phyloP scores from a whole-genome alignment of 2,329 filamentous ascomycete genomes.

The Fusarium stilboides region DNA sequence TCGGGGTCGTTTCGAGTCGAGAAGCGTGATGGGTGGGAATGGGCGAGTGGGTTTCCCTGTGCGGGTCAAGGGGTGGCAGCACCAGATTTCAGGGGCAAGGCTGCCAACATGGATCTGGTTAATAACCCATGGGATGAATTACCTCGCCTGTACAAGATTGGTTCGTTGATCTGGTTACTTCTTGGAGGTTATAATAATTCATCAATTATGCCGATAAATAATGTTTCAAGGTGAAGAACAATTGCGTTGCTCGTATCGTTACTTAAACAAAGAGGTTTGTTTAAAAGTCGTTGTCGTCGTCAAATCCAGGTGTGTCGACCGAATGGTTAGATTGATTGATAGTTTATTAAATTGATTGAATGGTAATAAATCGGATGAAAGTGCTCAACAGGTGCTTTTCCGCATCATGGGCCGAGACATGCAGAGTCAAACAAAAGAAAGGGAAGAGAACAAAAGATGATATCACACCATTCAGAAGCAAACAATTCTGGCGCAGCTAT shows the following conservation, averaged over 20 bases:
- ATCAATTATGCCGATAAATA: neutral
- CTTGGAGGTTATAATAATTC: neutral
- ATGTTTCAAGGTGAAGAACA: neutral
- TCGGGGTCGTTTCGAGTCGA: constrained; percentile 40
- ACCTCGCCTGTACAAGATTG: neutral
- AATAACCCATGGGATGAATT: constrained; percentile 17
- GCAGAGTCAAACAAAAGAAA: constrained; percentile 13
- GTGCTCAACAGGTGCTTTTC: constrained; percentile 21
- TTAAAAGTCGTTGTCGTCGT: constrained; percentile 13
- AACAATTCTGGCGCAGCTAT: neutral
- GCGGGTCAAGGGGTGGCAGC: constrained; percentile 45
- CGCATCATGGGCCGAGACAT: constrained; percentile 27
- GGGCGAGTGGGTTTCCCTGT: constrained; percentile 32
- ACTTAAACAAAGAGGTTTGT: neutral
- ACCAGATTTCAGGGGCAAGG: constrained; percentile 48
- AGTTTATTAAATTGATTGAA: constrained; percentile 9
- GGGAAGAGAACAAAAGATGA: constrained; percentile 1
- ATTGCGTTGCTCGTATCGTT: neutral
- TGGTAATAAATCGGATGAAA: constrained; percentile 20
- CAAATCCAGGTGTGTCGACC: constrained; percentile 19
- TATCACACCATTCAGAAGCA: constrained; percentile 5
- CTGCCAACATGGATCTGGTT: constrained; percentile 35
- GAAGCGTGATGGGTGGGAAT: constrained; percentile 28
- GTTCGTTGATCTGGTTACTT: neutral
- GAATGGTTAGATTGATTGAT: constrained; percentile 1